Conservation (phyloP, 2,329 filamentous ascomycete species). For the Pyrenophora tritici-repentis region DNA sequence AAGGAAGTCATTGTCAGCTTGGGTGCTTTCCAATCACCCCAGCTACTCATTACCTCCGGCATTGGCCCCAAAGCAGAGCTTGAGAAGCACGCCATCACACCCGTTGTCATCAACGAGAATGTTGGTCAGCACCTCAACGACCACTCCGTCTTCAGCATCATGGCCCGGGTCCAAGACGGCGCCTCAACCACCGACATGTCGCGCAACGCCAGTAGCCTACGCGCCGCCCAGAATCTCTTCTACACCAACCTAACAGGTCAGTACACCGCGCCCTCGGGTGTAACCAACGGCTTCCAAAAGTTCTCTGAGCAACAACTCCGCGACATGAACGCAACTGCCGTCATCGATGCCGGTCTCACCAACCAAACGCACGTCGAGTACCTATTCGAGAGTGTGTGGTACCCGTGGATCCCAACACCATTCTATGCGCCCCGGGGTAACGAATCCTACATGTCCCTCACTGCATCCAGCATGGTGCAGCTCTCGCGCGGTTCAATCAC, state of each 20-base stretch:
- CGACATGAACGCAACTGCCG: slow-evolving; percentile 24
- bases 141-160: slow-evolving; percentile 34
- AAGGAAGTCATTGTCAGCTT: slow-evolving; percentile 39
- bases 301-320: slow-evolving; percentile 22
- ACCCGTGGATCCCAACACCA: slow-evolving; percentile 32
- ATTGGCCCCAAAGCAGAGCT: slow-evolving; percentile 40
- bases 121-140: slow-evolving; percentile 36
- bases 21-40: slow-evolving; percentile 45
- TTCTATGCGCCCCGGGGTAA: slow-evolving; percentile 40
- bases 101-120: slow-evolving; percentile 37
- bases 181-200: slow-evolving; percentile 34
- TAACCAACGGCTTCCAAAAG: slow-evolving; percentile 41
- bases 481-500: slow-evolving; percentile 47
- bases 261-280: slow-evolving; percentile 38
- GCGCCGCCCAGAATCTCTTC: slow-evolving; percentile 32
- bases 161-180: slow-evolving; percentile 28
- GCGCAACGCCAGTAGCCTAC: slow-evolving; percentile 26
- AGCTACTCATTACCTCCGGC: slow-evolving; percentile 48
- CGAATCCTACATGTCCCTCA: slow-evolving; percentile 43
- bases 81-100: slow-evolving; percentile 27
- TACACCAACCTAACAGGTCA: slow-evolving; percentile 36
- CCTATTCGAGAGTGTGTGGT: slow-evolving; percentile 31
- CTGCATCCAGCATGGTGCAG: slow-evolving; percentile 29
- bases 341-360: slow-evolving; percentile 21
- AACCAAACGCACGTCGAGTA: slow-evolving; percentile 40